Percentiles rank a stretch among this genome's conserved stretches.
Conservation (phyloP, 1,139 yeast species). For the Blastobotrys malaysiensis region DNA sequence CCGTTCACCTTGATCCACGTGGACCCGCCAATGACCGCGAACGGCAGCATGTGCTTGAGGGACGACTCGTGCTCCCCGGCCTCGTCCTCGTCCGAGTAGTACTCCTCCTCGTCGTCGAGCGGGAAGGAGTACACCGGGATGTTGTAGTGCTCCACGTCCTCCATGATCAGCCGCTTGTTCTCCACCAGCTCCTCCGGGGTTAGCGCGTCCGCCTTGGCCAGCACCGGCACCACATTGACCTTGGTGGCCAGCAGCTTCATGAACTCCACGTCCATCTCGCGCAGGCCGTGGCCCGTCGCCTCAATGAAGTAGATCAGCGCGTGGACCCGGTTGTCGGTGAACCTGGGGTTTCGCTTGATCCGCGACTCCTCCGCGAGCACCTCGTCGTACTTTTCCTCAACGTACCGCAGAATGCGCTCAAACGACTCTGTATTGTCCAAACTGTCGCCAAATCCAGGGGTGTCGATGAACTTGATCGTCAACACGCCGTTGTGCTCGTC, state of each 20-base stretch:
- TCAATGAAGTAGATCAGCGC: slow-evolving; percentile 64
- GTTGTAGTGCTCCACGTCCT: slow-evolving; percentile 74
- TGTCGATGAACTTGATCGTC: slow-evolving; percentile 53
- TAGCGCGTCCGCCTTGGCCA: slow-evolving; percentile 81
- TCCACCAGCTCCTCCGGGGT: slow-evolving; percentile 68
- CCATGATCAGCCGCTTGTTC: slow-evolving; percentile 62
- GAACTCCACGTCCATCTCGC: slow-evolving; percentile 71
- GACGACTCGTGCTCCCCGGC: slow-evolving; percentile 64
- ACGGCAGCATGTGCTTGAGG: slow-evolving; percentile 72
- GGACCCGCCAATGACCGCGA: slow-evolving; percentile 74
- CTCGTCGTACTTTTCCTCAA: slow-evolving; percentile 89
- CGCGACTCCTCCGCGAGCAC: slow-evolving; percentile 92
- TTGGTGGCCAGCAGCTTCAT: slow-evolving; percentile 73
- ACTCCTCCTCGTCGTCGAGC: slow-evolving; percentile 37
- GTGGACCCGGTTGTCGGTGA: slow-evolving; percentile 72
- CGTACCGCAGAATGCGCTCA: slow-evolving; percentile 64
- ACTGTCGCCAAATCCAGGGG: slow-evolving; percentile 79
- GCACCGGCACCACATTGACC: slow-evolving; percentile 83
- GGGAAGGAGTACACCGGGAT: slow-evolving; percentile 86
- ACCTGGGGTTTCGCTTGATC: slow-evolving; percentile 80
- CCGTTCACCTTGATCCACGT: slow-evolving; percentile 51
- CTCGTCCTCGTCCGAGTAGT: slow-evolving; percentile 37
- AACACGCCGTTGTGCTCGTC: slow-evolving; percentile 75
- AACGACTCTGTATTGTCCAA: slow-evolving; percentile 64
- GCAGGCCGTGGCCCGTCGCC: slow-evolving; percentile 73